Evolutionary conservation across 148 eudicot species (phyloP), one percentile per base, ranked within the genome.

Genomic region (Camellia japonica): DNA sequence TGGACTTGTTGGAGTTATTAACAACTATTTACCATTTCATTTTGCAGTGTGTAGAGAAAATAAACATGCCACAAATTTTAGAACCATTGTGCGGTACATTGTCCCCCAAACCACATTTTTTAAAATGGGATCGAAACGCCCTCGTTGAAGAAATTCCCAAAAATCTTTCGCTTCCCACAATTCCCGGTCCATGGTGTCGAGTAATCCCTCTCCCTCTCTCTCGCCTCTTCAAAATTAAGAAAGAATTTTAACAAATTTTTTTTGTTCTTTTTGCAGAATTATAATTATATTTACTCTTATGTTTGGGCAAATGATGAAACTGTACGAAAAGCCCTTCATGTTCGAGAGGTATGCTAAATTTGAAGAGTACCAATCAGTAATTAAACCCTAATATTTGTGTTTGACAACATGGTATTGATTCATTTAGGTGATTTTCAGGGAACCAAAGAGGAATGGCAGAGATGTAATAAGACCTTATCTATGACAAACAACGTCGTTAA

Each of bases 261-360:
- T 11, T 16, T 51, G 52, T 4, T 52, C 65, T 47, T 46, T 76
- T 6, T 51, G 55, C 67, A 82, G 84, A 77, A 30, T 61, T 82
- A 44, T 44, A 73, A 66, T 66, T 55, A 58, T 51, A 16, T 75
- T 5, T 75, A 76, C 70, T 66, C 75, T 8, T 66, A 76, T 38
- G 62, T 62, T 16, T 82, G 69, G 75, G 84, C 77, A 8, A 82
- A 82, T 42, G 77, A 82, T 41, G 61, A 58, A 16, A 72, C 49
- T 6, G 80, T 82, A 12, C 80, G 68, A 72, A 70, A 82, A 66
- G 77, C 84, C 71, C 58, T 82, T 20, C 80, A 82, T 63, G 78
- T 82, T 71, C 74, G 84, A 42, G 38, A 77, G 77, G 84, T 82
- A 54, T 19, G 0, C 2, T 13, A 12, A 7, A 4, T 8, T 16